Evolutionary conservation across 106 monocot species (phyloP).

Genomic region (Vanilla planifolia): DNA sequence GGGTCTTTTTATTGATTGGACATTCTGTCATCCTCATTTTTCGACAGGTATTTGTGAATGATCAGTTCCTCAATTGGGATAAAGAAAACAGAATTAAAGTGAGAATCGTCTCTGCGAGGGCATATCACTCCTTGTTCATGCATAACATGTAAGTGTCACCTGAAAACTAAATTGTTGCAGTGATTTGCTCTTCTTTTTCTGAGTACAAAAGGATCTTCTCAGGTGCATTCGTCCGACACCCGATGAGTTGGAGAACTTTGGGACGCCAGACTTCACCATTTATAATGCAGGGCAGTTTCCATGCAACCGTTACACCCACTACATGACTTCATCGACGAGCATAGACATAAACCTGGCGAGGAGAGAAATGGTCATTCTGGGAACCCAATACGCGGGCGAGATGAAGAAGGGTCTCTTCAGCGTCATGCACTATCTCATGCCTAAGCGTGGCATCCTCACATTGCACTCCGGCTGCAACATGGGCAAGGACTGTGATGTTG

Average conservation of each 20-base stretch:
- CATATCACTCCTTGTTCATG: conserved; percentile 99
- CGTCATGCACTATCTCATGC: conserved; percentile 99
- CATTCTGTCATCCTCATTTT: not conserved
- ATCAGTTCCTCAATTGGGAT: conserved; percentile 99
- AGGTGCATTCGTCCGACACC: conserved; percentile 94
- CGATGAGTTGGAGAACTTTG: conserved; percentile 93
- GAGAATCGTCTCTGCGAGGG: conserved; percentile 91
- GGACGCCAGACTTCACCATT: conserved; percentile 94
- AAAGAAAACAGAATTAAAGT: conserved; percentile 88
- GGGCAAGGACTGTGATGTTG: conserved; percentile 87
- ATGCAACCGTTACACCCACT: conserved; percentile 98
- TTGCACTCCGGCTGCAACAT: conserved; percentile 95
- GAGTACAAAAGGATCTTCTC: not conserved
- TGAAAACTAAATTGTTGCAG: not conserved
- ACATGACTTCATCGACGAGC: conserved; percentile 98
- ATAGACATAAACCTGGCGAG: conserved; percentile 84
- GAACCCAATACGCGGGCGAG: conserved; percentile 96
- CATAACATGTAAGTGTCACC: conserved; percentile 95
- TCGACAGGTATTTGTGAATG: conserved; percentile 87
- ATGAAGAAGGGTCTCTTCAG: conserved; percentile 99
- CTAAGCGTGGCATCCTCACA: conserved; percentile 73
- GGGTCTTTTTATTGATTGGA: not conserved
- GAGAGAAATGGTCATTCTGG: conserved; percentile 98
- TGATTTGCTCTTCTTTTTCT: too few relatives aligned
- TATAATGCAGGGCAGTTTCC: conserved; percentile 96